Percentiles rank a stretch among this genome's conserved stretches.
Conservation (phyloP, 139 green algal species). For the Micractinium conductrix region DNA sequence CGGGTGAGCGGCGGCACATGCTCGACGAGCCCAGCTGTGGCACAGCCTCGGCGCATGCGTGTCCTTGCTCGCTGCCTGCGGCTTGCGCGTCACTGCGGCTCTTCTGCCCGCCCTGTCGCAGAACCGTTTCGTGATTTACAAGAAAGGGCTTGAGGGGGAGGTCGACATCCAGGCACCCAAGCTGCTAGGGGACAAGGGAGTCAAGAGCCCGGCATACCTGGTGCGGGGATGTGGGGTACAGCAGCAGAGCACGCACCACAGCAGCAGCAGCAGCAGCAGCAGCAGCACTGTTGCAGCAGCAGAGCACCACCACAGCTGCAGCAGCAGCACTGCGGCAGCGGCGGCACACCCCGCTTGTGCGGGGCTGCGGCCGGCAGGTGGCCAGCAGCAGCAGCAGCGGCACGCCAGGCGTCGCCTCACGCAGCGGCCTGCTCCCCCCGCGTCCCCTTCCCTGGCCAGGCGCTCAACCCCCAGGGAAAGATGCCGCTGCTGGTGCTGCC, state of each 20-base stretch:
- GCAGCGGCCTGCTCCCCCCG: no score
- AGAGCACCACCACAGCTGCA: no score
- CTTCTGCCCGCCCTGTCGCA: background rate
- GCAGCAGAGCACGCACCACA: constrained; percentile 28
- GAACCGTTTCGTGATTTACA: constrained; percentile 68
- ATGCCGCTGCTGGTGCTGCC: constrained; percentile 77
- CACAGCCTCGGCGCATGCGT: background rate
- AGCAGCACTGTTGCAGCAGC: no score
- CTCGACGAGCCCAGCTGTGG: no score
- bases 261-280: background rate
- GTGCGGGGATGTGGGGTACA: background rate
- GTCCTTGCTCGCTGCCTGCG: background rate
- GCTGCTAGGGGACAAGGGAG: constrained; percentile 55
- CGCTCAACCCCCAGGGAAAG: constrained; percentile 65
- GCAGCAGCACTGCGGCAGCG: no score
- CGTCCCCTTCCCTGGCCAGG: no score
- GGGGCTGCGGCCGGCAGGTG: no score
- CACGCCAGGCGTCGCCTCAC: no score
- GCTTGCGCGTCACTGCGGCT: background rate
- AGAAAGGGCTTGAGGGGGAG: constrained; percentile 64
- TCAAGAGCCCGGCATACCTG: constrained; percentile 54
- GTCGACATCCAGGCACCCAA: constrained; percentile 64
- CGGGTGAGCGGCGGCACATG: no score
- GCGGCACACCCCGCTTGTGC: no score
- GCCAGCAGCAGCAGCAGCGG: no score